Percentiles rank a stretch among this genome's conserved stretches.
phyloP scores from a whole-genome alignment of 2,329 filamentous ascomycete genomes.

The Fusarium pilosicola region DNA sequence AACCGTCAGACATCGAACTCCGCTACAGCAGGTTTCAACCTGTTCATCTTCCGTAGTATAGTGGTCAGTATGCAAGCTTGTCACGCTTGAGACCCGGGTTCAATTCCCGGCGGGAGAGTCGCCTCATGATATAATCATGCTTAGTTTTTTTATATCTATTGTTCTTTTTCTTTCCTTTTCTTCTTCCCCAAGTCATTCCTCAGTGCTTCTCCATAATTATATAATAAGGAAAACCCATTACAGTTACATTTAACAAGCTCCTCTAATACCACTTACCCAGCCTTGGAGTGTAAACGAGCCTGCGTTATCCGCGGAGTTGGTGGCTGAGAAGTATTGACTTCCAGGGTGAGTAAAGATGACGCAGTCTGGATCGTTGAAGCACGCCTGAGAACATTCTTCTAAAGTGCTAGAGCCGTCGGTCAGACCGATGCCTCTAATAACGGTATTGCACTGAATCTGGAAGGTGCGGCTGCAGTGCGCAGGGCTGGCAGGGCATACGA shows the following conservation, averaged over 20 bases:
- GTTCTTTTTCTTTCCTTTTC: neutral
- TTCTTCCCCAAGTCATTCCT: too few species aligned
- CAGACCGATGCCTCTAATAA: neutral
- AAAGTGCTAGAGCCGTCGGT: rapidly evolving
- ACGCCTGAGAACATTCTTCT: neutral
- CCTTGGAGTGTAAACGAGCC: rapidly evolving
- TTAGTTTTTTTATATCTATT: neutral
- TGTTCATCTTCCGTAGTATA: constrained; percentile 9
- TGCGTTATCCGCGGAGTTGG: rapidly evolving
- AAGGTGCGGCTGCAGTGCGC: neutral
- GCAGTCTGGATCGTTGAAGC: neutral
- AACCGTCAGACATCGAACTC: rapidly evolving
- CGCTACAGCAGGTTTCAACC: neutral
- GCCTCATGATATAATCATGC: neutral
- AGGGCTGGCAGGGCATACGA: neutral
- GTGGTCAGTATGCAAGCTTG: neutral
- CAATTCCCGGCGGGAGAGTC: constrained; percentile 1
- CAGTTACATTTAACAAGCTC: neutral
- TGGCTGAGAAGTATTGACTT: neutral
- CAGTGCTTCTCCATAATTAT: too few species aligned
- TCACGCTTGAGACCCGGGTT: neutral
- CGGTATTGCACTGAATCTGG: neutral
- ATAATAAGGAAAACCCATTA: too few species aligned
- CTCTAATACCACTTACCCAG: neutral
- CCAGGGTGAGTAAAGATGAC: neutral